A percentile compares a stretch with the other conserved stretches of the same genome.
phyloP scores from a whole-genome alignment of 257 asterid species.

The Lycium barbarum region DNA sequence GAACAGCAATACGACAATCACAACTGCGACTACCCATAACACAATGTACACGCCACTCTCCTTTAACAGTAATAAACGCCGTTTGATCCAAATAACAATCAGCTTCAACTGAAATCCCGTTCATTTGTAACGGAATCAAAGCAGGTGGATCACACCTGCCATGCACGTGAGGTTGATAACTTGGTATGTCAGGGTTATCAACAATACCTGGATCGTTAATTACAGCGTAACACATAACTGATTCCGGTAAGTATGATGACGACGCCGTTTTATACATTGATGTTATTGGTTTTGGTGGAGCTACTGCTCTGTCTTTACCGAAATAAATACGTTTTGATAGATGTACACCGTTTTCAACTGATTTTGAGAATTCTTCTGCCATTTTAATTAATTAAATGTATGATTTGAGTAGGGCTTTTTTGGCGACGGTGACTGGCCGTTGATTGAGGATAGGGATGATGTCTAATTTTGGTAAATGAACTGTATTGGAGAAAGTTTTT shows the following conservation, averaged over 20 bases:
- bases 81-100: conserved; percentile 71
- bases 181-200: conserved; percentile 96
- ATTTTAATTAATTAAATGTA: conserved; percentile 6
- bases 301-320: conserved; percentile 88
- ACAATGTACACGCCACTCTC: conserved; percentile 94
- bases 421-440: conserved; percentile 3
- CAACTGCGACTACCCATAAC: conserved; percentile 83
- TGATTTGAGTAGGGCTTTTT: background rate
- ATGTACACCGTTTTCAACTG: conserved; percentile 91
- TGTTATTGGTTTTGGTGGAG: conserved; percentile 76
- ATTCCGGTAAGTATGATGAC: conserved; percentile 56
- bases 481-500: conserved; percentile 25
- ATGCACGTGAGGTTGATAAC: conserved; percentile 99
- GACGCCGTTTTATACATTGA: conserved; percentile 68
- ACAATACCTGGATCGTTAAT: conserved; percentile 76
- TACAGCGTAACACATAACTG: conserved; percentile 90
- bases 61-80: conserved; percentile 67
- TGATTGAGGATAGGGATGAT: background rate
- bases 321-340: conserved; percentile 82
- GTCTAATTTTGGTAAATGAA: background rate
- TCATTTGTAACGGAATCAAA: conserved; percentile 93
- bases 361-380: conserved; percentile 74
- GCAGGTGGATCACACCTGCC: conserved; percentile 95
- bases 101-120: conserved; percentile 61
- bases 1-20: conserved; percentile 81